A percentile compares a stretch with the other conserved stretches of the same genome.
phyloP scores from a whole-genome alignment of 1,139 yeast species.

The Zygosaccharomyces pseudobailii region DNA sequence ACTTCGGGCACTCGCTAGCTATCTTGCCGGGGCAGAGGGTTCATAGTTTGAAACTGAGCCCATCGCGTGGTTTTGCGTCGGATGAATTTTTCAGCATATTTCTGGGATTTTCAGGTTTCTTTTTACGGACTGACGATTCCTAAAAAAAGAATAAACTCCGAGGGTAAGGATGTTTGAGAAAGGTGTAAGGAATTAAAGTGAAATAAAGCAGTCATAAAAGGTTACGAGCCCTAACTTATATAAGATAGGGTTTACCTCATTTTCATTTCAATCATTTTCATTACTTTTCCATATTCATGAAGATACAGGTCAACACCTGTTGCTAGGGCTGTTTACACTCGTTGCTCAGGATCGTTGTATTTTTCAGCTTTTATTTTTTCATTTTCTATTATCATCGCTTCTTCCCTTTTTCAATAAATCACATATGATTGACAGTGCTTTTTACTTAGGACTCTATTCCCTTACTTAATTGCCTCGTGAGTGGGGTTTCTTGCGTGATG shows the following conservation, averaged over 20 bases:
- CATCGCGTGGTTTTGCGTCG: conserved; percentile 1
- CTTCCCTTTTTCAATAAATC: neutral
- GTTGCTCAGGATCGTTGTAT: neutral
- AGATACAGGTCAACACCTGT: neutral
- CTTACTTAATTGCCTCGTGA: neutral
- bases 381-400: neutral
- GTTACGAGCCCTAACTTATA: neutral
- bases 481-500: neutral
- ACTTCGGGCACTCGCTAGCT: neutral
- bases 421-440: neutral
- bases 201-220: neutral
- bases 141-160: too few relatives aligned
- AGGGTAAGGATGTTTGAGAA: too few relatives aligned
- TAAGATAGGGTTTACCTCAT: neutral
- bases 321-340: neutral
- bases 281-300: neutral
- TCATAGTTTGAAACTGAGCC: neutral
- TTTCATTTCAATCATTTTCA: neutral
- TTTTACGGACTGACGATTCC: neutral
- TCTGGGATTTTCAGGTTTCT: neutral
- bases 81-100: neutral
- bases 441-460: neutral
- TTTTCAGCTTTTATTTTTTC: neutral
- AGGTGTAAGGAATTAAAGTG: neutral
- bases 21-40: conserved; percentile 1